Evolutionary conservation across 768 basidiomycete species (phyloP), one percentile per base, ranked within the genome.

Genomic region (Macrolepiota albuminosa): DNA sequence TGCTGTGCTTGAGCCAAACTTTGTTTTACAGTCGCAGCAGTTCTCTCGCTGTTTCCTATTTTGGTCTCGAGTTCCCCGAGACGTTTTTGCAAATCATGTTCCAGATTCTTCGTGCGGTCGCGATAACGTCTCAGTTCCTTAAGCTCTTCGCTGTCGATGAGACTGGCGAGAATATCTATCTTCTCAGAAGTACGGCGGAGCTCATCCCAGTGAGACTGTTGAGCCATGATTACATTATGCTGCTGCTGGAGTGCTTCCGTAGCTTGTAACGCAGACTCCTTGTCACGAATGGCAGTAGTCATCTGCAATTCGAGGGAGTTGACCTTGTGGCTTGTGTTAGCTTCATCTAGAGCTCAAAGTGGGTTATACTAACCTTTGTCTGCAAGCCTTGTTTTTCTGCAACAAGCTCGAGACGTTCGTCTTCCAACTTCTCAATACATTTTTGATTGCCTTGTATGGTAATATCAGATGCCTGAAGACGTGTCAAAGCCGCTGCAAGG

Each of bases 181-280:
- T 93, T 88, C 66, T 91, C 88, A 3, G 85, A 79, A 1, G 86
- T 81, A 50, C 81, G 83, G 31, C 79, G 86, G 24, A 93, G 77
- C 47, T 86, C 83, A n/a, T 90, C 88, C 91, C 89, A 92, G 56
- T 89, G 84, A n/a, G 71, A 77, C 66, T 89, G 86, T 63, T 93
- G 88, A 29, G 81, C 74, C 1, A 77, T 50, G 18, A 89, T 73
- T 29, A 78, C 75, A 46, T 89, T 84, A 58, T 85, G 78, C 57
- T 89, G 85, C 67, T 77, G 80, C 67, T 83, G 85, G 39, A 91
- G 77, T 18, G 72, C 63, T 43, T 73, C 71, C 18, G 88, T 73
- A 26, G 82, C 77, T 54, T 84, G 80, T 4, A 74, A 64, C 0
- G 83, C 75, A 14, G 79, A 70, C 9, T 89, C 87, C 67, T 83